Evolutionary conservation across 371 early-diverging fungal species (phyloP).

Genomic region (Mortierella sp.): DNA sequence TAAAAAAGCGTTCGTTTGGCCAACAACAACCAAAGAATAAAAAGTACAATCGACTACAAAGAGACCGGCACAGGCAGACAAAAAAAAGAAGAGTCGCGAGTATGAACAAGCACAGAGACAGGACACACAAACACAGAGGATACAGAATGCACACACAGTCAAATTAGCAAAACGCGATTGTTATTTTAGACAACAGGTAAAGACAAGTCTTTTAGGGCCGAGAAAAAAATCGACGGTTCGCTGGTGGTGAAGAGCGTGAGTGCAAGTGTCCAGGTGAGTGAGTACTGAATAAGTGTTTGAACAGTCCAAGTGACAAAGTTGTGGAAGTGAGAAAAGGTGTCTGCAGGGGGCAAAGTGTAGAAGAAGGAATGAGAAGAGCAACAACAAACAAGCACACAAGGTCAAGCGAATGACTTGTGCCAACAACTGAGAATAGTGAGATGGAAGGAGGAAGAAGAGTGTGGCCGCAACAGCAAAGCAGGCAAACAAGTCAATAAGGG

Average conservation of each 20-base stretch:
- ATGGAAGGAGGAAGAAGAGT: not conserved
- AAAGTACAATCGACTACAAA: not conserved
- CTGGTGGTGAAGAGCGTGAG: not conserved
- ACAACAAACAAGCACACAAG: slow-evolving; percentile 13
- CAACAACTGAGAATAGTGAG: not conserved
- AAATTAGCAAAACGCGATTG: too few species aligned
- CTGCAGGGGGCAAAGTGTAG: not conserved
- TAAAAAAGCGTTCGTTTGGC: not conserved
- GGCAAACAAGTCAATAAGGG: slow-evolving; percentile 4
- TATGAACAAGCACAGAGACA: too few species aligned
- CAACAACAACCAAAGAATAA: slow-evolving; percentile 26
- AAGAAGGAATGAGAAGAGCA: not conserved
- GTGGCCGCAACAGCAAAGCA: slow-evolving; percentile 15
- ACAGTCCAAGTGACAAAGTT: too few species aligned
- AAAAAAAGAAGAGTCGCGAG: not conserved
- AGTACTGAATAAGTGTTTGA: too few species aligned
- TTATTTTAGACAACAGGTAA: too few species aligned
- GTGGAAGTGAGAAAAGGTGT: not conserved
- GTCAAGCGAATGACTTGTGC: slow-evolving; percentile 17
- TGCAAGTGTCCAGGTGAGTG: not conserved
- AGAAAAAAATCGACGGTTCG: too few species aligned
- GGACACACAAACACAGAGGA: too few species aligned
- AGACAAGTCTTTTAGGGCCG: too few species aligned
- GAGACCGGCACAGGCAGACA: slow-evolving; percentile 19
- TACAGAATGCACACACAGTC: not conserved